Base-by-base conservation (phyloP, 768 basidiomycete genomes). In the Phylloporus arenicola region DNA sequence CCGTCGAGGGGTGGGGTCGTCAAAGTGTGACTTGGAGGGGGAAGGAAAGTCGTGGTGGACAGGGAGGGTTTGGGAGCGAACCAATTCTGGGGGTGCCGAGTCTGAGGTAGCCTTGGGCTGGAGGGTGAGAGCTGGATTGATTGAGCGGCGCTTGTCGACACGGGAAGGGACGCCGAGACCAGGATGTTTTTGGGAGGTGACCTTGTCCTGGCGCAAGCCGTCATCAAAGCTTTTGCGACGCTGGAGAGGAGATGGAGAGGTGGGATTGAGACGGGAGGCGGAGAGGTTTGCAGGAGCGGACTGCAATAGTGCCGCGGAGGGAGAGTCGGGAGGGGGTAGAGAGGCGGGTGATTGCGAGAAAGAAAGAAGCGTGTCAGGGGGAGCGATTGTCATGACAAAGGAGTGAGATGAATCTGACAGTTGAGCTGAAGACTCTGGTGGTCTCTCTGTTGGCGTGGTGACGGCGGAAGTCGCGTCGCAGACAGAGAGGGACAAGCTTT, bases 51-150 rank as follows among this genome's bases (percentile, higher is more conserved):
- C 64, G n/a, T 58, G 41, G 12, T 54, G 59, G n/a, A 51, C 44
- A 17, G 60, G 68, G 8, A 60, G 46, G 1, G 64, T 67, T 40
- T 59, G 68, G 6, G 68, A 67, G 39, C 63, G 70, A 19, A 58
- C 43, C 54, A 70, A 65, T 14, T 68, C 65, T 6, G 56, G 46
- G n/a, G 55, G 55, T 10, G 55, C 49, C 25, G 57, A 51, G 44
- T 55, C 56, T 20, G 58, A 53, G 2, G 42, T 1, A 4, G 56
- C 50, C 13, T 56, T 56, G 31, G 52, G 48, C 19, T 64, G 71
- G 52, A 79, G 67, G 7, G 71, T 60, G 39, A 75, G 62, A 4
- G 63, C 73, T 1, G 82, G 82, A 49, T 80, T 82, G 53, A 82
- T 81, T 4, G 81, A 82, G 19, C 75, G 68, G 12, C 81, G 69